phyloP scores from a whole-genome alignment of 768 basidiomycete species.

The Serpula lacrymans region DNA sequence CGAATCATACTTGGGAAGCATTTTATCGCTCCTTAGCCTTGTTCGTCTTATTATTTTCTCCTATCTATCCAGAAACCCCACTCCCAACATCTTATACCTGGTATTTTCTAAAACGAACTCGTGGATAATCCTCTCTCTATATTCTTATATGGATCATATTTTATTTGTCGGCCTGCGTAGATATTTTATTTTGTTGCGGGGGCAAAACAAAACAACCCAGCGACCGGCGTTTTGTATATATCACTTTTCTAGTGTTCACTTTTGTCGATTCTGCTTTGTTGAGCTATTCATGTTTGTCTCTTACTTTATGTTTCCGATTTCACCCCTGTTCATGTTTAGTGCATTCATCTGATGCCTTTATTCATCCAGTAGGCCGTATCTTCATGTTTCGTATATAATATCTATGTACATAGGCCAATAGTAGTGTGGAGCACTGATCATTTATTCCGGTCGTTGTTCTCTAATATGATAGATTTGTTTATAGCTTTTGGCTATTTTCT shows the following conservation, averaged over 20 bases:
- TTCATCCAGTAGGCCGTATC: neutral
- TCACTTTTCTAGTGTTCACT: conserved; percentile 8
- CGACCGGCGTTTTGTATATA: too few species aligned
- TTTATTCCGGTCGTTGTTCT: conserved; percentile 17
- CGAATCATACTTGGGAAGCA: conserved; percentile 4
- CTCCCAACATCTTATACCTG: neutral
- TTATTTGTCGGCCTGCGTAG: too few species aligned
- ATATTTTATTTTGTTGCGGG: too few species aligned
- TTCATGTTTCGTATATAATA: conserved; percentile 16
- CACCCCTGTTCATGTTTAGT: neutral
- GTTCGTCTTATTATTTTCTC: conserved; percentile 27
- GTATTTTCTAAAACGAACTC: neutral
- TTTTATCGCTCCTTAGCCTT: conserved; percentile 8
- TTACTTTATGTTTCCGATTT: too few species aligned
- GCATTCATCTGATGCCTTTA: neutral
- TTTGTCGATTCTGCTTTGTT: conserved; percentile 22
- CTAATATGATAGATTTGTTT: too few species aligned
- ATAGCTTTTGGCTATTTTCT: too few species aligned
- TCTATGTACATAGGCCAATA: conserved; percentile 10
- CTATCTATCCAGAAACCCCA: conserved; percentile 4
- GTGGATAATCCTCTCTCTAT: conserved; percentile 24
- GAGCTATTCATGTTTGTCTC: conserved; percentile 25
- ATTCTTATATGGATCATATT: too few species aligned
- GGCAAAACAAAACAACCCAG: too few species aligned
- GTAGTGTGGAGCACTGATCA: conserved; percentile 26